Percentiles rank a stretch among this genome's conserved stretches.
Evolutionary conservation across 129 eudicot species (phyloP).

Genomic region (Kitagawia praeruptora): DNA sequence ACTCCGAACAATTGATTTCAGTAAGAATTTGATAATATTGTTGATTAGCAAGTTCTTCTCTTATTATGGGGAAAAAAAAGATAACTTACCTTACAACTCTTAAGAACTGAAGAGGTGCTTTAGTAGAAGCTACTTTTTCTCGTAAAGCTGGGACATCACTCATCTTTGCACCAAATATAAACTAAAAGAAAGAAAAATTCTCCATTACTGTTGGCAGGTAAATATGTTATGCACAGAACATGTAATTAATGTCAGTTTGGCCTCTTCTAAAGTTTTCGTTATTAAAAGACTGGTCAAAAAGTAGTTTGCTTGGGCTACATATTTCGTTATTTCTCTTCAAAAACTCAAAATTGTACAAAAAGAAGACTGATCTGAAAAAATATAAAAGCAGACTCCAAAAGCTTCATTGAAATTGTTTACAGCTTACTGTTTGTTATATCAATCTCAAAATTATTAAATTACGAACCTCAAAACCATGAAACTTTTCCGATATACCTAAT

Average conservation of each 20-base stretch:
- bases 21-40: neutral
- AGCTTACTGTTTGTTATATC: neutral
- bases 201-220: neutral
- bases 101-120: constrained; percentile 43
- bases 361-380: neutral
- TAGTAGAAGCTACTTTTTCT: constrained; percentile 29
- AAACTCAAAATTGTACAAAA: neutral
- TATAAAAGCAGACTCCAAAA: neutral
- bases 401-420: neutral
- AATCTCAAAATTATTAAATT: neutral
- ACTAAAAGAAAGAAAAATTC: constrained; percentile 18
- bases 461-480: neutral
- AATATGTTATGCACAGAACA: neutral
- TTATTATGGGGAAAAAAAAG: neutral
- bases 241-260: neutral
- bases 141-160: constrained; percentile 45
- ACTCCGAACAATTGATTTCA: neutral
- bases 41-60: neutral
- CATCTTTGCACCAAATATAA: constrained; percentile 51
- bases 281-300: neutral
- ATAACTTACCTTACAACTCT: constrained; percentile 45
- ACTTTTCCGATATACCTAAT: neutral
- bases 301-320: neutral
- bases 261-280: neutral
- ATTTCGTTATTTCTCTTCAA: neutral